A percentile compares a stretch with the other conserved stretches of the same genome.
phyloP scores from a whole-genome alignment of 768 basidiomycete species.

The Mycena rebaudengoi region DNA sequence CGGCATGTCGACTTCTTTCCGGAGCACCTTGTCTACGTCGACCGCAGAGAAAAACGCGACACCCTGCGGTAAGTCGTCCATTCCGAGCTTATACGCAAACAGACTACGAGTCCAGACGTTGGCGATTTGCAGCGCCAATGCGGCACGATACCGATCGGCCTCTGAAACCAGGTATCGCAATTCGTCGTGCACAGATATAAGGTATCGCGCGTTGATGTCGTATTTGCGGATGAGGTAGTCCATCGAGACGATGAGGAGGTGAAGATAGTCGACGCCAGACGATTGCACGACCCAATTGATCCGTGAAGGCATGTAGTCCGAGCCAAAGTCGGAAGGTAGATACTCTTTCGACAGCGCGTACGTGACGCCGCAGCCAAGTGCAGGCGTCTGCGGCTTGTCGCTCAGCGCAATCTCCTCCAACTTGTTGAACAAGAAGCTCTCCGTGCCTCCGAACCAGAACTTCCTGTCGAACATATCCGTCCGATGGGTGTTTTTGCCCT shows the following conservation, averaged over 20 bases:
- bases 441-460: constrained; percentile 97
- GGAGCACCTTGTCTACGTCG: constrained; percentile 87
- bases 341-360: constrained; percentile 91
- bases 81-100: constrained; percentile 92
- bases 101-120: constrained; percentile 94
- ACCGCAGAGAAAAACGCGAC: constrained; percentile 98
- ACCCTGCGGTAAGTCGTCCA: constrained; percentile 95
- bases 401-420: constrained; percentile 93
- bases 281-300: constrained; percentile 99
- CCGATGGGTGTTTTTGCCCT: constrained; percentile 88
- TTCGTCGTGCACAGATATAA: constrained; percentile 98
- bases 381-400: constrained; percentile 88
- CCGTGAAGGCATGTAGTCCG: constrained; percentile 93
- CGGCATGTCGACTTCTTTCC: constrained; percentile 96
- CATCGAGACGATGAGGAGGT: constrained; percentile 96
- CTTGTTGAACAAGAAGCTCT: constrained; percentile 97
- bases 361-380: constrained; percentile 93
- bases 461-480: constrained; percentile 77
- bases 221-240: constrained; percentile 84
- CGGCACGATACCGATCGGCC: constrained; percentile 88
- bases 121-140: constrained; percentile 92
- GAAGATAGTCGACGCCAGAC: constrained; percentile 97
- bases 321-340: constrained; percentile 80
- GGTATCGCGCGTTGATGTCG: constrained; percentile 88
- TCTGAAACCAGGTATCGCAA: constrained; percentile 92